phyloP scores from a whole-genome alignment of 192 early-diverging fungal species.

The Ambispora gerdemannii region DNA sequence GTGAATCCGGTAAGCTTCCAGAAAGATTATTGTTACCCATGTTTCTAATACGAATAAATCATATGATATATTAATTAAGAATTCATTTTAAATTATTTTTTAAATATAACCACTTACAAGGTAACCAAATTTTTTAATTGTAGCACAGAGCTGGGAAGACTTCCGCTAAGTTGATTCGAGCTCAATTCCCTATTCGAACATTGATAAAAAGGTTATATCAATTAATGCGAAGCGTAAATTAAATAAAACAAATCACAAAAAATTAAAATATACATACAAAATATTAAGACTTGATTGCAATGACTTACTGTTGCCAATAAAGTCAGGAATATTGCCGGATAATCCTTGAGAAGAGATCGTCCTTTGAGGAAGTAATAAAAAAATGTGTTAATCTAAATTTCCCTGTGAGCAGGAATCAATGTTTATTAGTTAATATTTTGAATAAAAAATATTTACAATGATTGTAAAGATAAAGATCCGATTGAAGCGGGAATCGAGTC shows the following conservation, averaged over 20 bases:
- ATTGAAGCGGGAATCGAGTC: conserved; percentile 8
- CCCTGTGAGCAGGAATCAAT: background rate
- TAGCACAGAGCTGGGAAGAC: conserved; percentile 3
- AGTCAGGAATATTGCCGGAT: background rate
- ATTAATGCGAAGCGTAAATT: background rate
- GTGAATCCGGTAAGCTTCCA: background rate
- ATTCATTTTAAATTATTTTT: background rate
- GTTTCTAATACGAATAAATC: background rate
- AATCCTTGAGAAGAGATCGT: background rate
- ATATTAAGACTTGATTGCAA: background rate
- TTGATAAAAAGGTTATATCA: background rate
- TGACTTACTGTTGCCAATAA: conserved; percentile 7
- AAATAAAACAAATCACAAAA: background rate
- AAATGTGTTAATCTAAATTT: too few species aligned
- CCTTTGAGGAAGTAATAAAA: background rate
- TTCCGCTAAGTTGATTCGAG: conserved; percentile 3
- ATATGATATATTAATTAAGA: background rate
- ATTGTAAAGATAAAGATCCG: background rate
- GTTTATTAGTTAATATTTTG: background rate
- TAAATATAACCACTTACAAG: background rate
- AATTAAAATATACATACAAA: conserved; percentile 12
- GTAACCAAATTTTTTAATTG: background rate
- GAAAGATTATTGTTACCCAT: background rate
- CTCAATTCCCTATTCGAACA: conserved; percentile 14
- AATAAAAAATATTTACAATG: conserved; percentile 2